These are phyloP conservation scores for Parachlorella kessleri DNA, from an alignment of 139 green algal genomes.

Conservation along the genomic window DNA sequence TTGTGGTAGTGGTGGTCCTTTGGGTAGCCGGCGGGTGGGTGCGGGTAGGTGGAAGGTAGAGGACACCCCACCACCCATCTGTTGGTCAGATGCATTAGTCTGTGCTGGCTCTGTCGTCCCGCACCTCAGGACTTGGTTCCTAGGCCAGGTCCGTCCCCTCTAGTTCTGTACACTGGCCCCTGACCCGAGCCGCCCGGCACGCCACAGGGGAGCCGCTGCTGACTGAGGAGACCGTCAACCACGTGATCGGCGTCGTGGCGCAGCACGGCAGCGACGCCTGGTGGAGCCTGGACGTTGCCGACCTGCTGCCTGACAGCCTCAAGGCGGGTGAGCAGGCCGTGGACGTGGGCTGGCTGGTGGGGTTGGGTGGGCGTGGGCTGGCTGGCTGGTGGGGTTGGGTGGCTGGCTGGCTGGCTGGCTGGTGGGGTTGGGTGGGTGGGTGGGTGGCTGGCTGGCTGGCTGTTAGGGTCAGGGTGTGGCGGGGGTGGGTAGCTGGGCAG, in stretches of 20 bases:
- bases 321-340: constrained; percentile 23
- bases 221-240: constrained; percentile 84
- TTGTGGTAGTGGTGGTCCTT: background rate
- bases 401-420: no score
- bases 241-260: constrained; percentile 79
- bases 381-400: no score
- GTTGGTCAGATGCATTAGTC: no score
- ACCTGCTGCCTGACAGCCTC: constrained; percentile 86
- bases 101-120: background rate
- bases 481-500: no score
- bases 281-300: constrained; percentile 72
- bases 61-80: background rate
- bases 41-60: no score
- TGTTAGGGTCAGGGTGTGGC: no score
- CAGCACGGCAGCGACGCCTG: constrained; percentile 87
- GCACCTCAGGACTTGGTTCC: background rate
- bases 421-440: no score
- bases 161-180: no score
- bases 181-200: background rate
- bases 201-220: constrained; percentile 87
- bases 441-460: no score
- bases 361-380: no score
- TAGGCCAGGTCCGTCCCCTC: no score
- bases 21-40: background rate
- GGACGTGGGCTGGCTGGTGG: no score